phyloP scores from a whole-genome alignment of 2,329 filamentous ascomycete genomes.

The Hymenoscyphus occultus region DNA sequence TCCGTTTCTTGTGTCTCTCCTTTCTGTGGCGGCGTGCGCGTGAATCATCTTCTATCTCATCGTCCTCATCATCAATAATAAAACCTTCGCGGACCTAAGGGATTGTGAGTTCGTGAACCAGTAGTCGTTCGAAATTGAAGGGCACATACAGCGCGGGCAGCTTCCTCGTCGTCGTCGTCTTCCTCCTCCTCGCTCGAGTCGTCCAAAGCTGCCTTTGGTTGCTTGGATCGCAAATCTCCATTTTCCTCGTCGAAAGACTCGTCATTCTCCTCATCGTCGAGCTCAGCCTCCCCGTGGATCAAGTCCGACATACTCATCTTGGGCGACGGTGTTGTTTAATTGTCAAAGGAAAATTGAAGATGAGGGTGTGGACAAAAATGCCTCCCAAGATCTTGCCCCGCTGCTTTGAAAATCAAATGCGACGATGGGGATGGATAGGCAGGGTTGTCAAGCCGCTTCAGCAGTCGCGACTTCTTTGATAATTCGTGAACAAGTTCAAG shows the following conservation, averaged over 20 bases:
- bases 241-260: constrained; percentile 78
- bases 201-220: constrained; percentile 50
- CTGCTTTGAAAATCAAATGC: constrained; percentile 5
- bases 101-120: constrained; percentile 16
- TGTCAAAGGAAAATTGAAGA: constrained; percentile 5
- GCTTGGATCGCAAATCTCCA: constrained; percentile 52
- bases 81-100: constrained; percentile 84
- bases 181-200: constrained; percentile 93
- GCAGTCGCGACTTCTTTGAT: not conserved
- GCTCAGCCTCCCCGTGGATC: constrained; percentile 79
- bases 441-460: not conserved
- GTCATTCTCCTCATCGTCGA: constrained; percentile 82
- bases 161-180: constrained; percentile 87
- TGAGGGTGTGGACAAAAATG: constrained; percentile 1
- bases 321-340: constrained; percentile 17
- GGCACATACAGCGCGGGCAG: constrained; percentile 64
- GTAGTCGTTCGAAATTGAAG: constrained; percentile 8
- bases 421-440: constrained; percentile 3
- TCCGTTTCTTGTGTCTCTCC: constrained; percentile 64
- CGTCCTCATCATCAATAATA: constrained; percentile 87
- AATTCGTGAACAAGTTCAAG: not conserved
- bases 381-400: constrained; percentile 14
- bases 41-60: constrained; percentile 68
- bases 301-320: constrained; percentile 72
- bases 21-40: constrained; percentile 53